A percentile compares a stretch with the other conserved stretches of the same genome.
Evolutionary conservation across 1,284 basidiomycete species (phyloP).

Genomic region (Boletus mariae): DNA sequence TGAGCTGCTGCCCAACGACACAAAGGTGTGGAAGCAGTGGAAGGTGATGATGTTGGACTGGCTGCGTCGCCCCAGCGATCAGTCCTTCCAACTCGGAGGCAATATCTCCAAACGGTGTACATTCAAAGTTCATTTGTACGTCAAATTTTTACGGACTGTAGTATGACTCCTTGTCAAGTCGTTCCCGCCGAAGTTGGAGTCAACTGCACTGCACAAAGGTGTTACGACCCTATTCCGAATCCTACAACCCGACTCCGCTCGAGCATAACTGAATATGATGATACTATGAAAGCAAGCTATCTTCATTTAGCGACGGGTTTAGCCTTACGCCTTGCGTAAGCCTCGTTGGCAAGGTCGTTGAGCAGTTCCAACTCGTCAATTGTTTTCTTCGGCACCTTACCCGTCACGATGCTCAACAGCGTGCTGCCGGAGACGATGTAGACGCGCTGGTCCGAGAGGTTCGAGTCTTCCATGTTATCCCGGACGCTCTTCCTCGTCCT

Average conservation of each 20-base stretch:
- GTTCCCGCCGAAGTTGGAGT: too few species aligned
- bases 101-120: not conserved
- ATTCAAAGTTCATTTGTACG: too few species aligned
- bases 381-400: slow-evolving; percentile 15
- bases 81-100: slow-evolving; percentile 5
- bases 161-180: too few species aligned
- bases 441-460: slow-evolving; percentile 19
- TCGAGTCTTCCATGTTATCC: slow-evolving; percentile 13
- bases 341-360: slow-evolving; percentile 14
- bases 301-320: not conserved
- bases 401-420: slow-evolving; percentile 12
- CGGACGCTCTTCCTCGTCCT: slow-evolving; percentile 13
- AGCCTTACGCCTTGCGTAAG: slow-evolving; percentile 9
- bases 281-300: not conserved
- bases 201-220: too few species aligned
- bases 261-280: not conserved
- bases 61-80: not conserved
- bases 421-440: slow-evolving; percentile 20
- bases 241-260: not conserved
- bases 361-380: slow-evolving; percentile 22
- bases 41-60: slow-evolving; percentile 13
- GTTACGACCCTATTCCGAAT: too few species aligned
- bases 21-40: slow-evolving; percentile 25
- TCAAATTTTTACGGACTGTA: too few species aligned
- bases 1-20: slow-evolving; percentile 26